Base-by-base conservation (phyloP, 108 stramenopile genomes). In the Schizochytrium sp. region DNA sequence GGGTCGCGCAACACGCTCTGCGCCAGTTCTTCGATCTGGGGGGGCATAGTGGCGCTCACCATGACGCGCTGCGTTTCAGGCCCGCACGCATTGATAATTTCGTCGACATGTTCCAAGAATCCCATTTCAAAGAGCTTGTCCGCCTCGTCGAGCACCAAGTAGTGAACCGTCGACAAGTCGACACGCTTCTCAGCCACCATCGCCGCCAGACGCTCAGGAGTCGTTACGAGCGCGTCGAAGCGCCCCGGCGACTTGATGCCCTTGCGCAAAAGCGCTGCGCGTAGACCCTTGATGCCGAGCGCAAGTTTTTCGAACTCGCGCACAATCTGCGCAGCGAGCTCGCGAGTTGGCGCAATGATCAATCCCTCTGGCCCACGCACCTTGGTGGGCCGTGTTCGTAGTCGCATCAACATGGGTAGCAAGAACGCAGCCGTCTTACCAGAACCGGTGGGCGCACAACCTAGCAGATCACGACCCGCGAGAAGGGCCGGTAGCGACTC, bases 291-390 rank as follows among this genome's bases (percentile, higher is more conserved):
- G 34, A 69, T 41, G n/a, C 96, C 96, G 29, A 88, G 28, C 6
- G 95, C 94, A 8, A 99, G 93, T 6, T 98, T 95, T 57, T 93
- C 95, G 8, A 97, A 96, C 91, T 99, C 98, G 14, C 98, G 96
- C 90, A 95, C 94, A 48, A 91, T 51, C 95, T 90, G 87, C 94
- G 95, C 91, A 93, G 89, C 92, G 34, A 94, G 93, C 89, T 95
- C 99, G 34, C 98, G 96, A 1, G 99, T 99, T n/a, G 99, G 99
- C 28, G 98, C 98, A 72, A 99, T 93, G 53, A 99, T 94, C 43
- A 99, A 89, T 8, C 48, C 76, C 48, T 83, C 25, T 12, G 45
- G 76, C 12, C 48, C 76, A 0, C 51, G 45, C 19, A 23, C n/a
- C 48, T 83, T 47, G 19, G 18, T 1, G 2, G 19, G 45, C 23